These are phyloP conservation scores for Salinomyces thailandicus DNA, from an alignment of 2,329 filamentous ascomycete genomes.

Conservation along the genomic window DNA sequence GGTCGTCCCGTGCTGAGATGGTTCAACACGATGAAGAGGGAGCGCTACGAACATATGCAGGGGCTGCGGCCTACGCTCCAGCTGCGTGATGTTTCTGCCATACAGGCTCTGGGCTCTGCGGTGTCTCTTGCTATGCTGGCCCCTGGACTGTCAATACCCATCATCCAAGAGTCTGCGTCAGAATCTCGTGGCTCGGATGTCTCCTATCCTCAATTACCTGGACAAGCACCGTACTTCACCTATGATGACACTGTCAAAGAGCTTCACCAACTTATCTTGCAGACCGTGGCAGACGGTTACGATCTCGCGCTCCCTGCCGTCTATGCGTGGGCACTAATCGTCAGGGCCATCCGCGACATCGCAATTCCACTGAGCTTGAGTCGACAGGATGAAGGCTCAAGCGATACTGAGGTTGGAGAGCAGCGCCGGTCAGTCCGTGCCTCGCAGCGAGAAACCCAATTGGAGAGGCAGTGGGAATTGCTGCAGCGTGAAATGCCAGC, in stretches of 20 bases:
- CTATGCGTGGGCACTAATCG: constrained; percentile 71
- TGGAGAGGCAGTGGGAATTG: constrained; percentile 18
- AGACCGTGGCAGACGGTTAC: constrained; percentile 46
- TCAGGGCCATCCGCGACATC: constrained; percentile 52
- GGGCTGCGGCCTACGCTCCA: neutral
- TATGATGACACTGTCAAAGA: constrained; percentile 59
- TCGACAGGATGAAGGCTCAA: constrained; percentile 9
- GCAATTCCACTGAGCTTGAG: constrained; percentile 22
- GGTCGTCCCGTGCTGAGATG: constrained; percentile 48
- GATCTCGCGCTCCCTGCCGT: constrained; percentile 60
- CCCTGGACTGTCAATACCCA: constrained; percentile 49
- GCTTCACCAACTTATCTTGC: constrained; percentile 61
- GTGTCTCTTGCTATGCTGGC: constrained; percentile 66
- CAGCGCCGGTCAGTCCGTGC: constrained; percentile 1
- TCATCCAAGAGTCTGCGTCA: constrained; percentile 29
- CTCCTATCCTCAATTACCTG: neutral
- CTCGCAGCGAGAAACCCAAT: constrained; percentile 3
- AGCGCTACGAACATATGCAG: neutral
- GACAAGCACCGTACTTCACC: constrained; percentile 50
- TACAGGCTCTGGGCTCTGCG: constrained; percentile 60
- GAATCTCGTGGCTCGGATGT: neutral
- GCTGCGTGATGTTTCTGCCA: constrained; percentile 34
- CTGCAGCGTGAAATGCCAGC: constrained; percentile 7
- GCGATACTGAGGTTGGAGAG: constrained; percentile 10
- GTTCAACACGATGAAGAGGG: constrained; percentile 60